phyloP scores from a whole-genome alignment of 1,284 basidiomycete species.

The Caloboletus firmus region DNA sequence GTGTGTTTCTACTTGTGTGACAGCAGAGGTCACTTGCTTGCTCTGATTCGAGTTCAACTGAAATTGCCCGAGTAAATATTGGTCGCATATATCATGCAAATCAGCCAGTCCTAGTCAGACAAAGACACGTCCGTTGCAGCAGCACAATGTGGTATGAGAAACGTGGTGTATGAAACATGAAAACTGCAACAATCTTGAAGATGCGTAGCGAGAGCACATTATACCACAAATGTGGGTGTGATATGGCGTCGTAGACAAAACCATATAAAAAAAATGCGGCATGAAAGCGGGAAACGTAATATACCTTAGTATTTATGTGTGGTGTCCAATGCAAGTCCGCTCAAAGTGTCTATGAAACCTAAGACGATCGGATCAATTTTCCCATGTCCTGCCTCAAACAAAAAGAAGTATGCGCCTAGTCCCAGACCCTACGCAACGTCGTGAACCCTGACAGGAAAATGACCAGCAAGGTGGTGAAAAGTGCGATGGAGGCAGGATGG shows the following conservation, averaged over 20 bases:
- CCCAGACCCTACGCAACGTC: conserved; percentile 31
- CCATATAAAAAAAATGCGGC: conserved; percentile 23
- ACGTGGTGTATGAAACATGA: conserved; percentile 15
- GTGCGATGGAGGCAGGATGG: conserved; percentile 65
- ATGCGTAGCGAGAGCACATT: conserved; percentile 22
- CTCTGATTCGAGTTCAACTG: no score
- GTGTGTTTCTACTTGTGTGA: no score
- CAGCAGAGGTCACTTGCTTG: no score
- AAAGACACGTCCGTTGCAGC: conserved; percentile 4
- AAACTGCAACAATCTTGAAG: conserved; percentile 1
- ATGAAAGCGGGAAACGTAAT: conserved; percentile 24
- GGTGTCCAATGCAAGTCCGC: conserved; percentile 32
- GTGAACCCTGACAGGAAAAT: conserved; percentile 71
- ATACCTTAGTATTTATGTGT: conserved; percentile 33
- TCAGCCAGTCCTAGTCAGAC: conserved; percentile 5
- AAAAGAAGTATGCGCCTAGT: conserved; percentile 16
- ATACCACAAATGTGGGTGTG: conserved; percentile 19
- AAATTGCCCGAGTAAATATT: not conserved
- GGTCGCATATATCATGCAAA: not conserved
- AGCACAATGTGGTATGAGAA: conserved; percentile 9
- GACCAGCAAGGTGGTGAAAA: conserved; percentile 68
- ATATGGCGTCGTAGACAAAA: conserved; percentile 15
- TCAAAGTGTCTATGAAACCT: conserved; percentile 24
- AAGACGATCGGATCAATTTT: conserved; percentile 11
- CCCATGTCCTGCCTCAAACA: not conserved